phyloP scores from a whole-genome alignment of 345 rosid species.

The Populus tremula region DNA sequence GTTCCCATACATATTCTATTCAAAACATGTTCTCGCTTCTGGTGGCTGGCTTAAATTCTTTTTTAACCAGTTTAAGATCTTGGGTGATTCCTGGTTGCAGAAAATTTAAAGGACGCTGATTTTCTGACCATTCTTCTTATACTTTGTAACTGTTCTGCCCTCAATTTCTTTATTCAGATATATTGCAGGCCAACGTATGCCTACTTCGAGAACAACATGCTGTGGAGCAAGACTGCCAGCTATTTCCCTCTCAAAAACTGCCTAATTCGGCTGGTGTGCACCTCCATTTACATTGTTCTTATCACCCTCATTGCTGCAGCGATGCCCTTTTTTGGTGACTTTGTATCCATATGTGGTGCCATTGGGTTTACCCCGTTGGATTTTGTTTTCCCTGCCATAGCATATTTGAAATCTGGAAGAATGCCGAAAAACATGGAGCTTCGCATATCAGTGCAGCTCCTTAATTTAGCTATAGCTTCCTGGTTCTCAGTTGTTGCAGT shows the following conservation, averaged over 20 bases:
- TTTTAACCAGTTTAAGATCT: too few relatives aligned
- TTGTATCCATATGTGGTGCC: constrained; percentile 56
- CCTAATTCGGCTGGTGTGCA: constrained; percentile 33
- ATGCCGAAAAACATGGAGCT: constrained; percentile 25
- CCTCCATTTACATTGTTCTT: constrained; percentile 37
- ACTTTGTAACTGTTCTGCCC: background rate
- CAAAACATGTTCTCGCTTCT: too few relatives aligned
- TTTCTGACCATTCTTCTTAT: background rate
- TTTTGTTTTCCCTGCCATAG: constrained; percentile 54
- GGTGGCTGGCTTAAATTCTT: too few relatives aligned
- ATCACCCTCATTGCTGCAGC: constrained; percentile 41
- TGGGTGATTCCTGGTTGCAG: too few relatives aligned
- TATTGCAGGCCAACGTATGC: constrained; percentile 61
- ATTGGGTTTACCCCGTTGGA: constrained; percentile 55
- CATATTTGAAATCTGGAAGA: constrained; percentile 46
- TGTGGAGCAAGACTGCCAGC: background rate
- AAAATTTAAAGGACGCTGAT: too few relatives aligned
- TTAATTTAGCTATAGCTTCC: constrained; percentile 37
- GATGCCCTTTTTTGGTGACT: constrained; percentile 53
- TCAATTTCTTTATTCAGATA: constrained; percentile 25
- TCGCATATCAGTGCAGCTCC: constrained; percentile 19
- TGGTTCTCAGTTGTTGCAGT: constrained; percentile 51
- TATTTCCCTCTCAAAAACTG: constrained; percentile 1
- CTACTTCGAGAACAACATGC: constrained; percentile 37
- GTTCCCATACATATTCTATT: too few relatives aligned